Conservation (phyloP, 768 basidiomycete genomes). For the Russula foetens region DNA sequence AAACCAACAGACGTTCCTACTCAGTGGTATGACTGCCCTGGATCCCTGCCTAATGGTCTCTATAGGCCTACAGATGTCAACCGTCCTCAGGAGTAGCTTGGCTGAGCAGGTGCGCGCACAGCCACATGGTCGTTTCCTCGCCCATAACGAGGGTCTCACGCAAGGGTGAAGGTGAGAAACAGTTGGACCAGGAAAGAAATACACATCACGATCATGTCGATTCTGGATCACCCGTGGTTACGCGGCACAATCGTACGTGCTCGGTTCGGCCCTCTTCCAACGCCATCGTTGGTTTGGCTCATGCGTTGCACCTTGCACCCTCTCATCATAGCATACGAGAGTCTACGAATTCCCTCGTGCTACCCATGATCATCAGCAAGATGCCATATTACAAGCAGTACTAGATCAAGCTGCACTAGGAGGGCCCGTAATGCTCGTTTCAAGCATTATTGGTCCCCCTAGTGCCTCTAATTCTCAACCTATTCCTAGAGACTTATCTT, state of each 20-base stretch:
- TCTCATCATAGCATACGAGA: slow-evolving; percentile 24
- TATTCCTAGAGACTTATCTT: too few species aligned
- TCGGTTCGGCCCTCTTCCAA: background rate
- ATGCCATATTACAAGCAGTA: too few species aligned
- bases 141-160: slow-evolving; percentile 15
- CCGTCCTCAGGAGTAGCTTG: slow-evolving; percentile 5
- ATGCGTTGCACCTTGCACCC: background rate
- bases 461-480: too few species aligned
- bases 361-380: too few species aligned
- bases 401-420: too few species aligned
- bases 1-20: slow-evolving; percentile 10
- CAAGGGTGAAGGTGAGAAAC: slow-evolving; percentile 21
- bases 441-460: too few species aligned
- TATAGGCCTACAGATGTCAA: background rate
- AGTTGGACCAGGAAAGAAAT: slow-evolving; percentile 33
- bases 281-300: too few species aligned
- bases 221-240: slow-evolving; percentile 39
- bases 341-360: slow-evolving; percentile 25
- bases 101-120: background rate
- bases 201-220: slow-evolving; percentile 31
- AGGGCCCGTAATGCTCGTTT: too few species aligned
- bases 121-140: slow-evolving; percentile 16
- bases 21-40: slow-evolving; percentile 1
- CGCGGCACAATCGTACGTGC: slow-evolving; percentile 40
- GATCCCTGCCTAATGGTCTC: background rate